phyloP scores from a whole-genome alignment of 352 stramenopile species.

The Pilasporangium apinafurcum region DNA sequence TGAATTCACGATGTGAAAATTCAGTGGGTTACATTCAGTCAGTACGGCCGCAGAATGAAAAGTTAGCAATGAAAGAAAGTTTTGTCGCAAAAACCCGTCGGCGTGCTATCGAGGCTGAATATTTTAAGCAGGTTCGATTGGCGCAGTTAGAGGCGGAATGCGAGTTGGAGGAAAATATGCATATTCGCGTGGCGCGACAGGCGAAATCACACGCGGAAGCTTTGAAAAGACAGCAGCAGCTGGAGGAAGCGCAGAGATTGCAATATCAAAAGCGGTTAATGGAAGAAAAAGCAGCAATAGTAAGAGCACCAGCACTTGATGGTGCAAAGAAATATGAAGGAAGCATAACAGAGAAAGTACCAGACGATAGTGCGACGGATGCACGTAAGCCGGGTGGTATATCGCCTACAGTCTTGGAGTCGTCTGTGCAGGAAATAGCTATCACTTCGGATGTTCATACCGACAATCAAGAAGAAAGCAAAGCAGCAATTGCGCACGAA shows the following conservation, averaged over 20 bases:
- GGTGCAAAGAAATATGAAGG: background rate
- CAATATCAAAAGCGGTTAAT: background rate
- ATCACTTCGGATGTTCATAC: no score
- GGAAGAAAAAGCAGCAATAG: background rate
- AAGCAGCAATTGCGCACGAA: constrained; percentile 1
- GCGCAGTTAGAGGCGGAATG: constrained; percentile 65
- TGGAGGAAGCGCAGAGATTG: constrained; percentile 2
- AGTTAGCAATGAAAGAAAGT: constrained; percentile 11
- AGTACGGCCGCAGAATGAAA: background rate
- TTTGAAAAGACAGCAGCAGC: constrained; percentile 10
- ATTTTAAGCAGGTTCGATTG: constrained; percentile 61
- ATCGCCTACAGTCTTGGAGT: no score
- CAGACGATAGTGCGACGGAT: background rate
- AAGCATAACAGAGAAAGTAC: background rate
- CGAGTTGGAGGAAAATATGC: constrained; percentile 68
- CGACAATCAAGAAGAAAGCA: no score
- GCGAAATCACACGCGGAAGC: constrained; percentile 14
- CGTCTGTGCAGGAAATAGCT: no score
- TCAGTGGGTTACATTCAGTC: background rate
- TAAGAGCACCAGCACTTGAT: background rate
- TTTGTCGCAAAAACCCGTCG: constrained; percentile 56
- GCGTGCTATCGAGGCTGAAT: constrained; percentile 48
- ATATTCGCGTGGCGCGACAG: constrained; percentile 44
- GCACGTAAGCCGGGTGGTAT: no score
- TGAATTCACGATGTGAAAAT: constrained; percentile 10